A percentile compares a stretch with the other conserved stretches of the same genome.
phyloP scores from a whole-genome alignment of 441 rosid genomes.

The Syzygium syzygioides region DNA sequence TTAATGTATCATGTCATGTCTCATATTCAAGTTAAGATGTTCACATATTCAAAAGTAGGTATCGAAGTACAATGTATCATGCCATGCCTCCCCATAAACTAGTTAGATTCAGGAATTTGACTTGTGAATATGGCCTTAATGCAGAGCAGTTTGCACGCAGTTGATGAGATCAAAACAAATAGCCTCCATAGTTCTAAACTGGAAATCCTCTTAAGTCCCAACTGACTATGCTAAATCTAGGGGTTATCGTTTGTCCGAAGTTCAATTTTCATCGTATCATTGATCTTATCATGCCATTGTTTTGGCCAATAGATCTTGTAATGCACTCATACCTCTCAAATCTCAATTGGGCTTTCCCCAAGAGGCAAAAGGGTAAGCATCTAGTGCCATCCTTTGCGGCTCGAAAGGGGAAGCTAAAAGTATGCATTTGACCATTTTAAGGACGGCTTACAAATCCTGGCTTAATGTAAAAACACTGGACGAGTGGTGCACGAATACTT shows the following conservation, averaged over 20 bases:
- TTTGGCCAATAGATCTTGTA: neutral
- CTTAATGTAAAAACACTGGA: neutral
- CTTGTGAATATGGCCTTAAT: neutral
- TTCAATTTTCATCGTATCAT: neutral
- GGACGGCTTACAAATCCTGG: neutral
- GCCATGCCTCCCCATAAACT: accelerated
- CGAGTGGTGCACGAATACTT: neutral
- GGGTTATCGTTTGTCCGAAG: no score
- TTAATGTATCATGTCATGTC: neutral
- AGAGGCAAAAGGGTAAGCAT: neutral
- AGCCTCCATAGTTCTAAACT: neutral
- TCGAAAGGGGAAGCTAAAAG: neutral
- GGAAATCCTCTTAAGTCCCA: no score
- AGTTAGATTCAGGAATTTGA: neutral
- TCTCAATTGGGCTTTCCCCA: neutral
- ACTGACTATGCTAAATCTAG: neutral
- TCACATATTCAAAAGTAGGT: neutral
- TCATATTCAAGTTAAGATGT: neutral
- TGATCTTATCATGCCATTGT: neutral
- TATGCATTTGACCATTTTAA: neutral
- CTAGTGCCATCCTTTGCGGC: neutral
- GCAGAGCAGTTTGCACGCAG: neutral
- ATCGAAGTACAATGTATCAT: no score
- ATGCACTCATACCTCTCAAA: neutral
- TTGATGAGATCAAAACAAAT: neutral